Percentiles rank a stretch among this genome's conserved stretches.
These are phyloP conservation scores for Oryza punctata DNA, from an alignment of 176 grass and related monocot species.

Conservation along the genomic window DNA sequence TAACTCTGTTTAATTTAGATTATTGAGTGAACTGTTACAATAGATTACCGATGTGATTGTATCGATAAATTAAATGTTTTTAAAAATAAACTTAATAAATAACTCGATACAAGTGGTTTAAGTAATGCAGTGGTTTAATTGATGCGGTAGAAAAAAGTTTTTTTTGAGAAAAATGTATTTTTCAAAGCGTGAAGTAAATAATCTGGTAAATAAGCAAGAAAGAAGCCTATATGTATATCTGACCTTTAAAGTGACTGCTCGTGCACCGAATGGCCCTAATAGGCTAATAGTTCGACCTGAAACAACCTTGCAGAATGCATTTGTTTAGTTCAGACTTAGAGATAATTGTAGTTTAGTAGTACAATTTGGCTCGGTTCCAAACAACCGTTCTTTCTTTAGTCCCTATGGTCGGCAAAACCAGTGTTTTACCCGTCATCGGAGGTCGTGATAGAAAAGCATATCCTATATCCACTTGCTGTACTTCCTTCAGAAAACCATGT, in stretches of 20 bases:
- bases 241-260: not conserved
- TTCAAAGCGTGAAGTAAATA: too few species aligned
- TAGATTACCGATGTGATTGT: too few species aligned
- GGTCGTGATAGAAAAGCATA: not conserved
- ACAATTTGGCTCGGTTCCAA: conserved; percentile 26
- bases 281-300: conserved; percentile 1
- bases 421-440: conserved; percentile 29
- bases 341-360: conserved; percentile 10
- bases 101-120: too few species aligned
- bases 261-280: conserved; percentile 7
- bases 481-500: conserved; percentile 26
- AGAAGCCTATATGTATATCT: not conserved
- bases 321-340: conserved; percentile 21
- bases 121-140: too few species aligned
- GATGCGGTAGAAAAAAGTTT: too few species aligned
- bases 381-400: conserved; percentile 25
- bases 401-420: conserved; percentile 1
- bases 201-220: too few species aligned
- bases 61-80: too few species aligned
- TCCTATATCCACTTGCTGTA: conserved; percentile 23
- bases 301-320: not conserved
- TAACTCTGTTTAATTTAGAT: too few species aligned
- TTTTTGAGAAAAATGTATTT: too few species aligned
- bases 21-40: too few species aligned
- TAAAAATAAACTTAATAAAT: too few species aligned